Evolutionary conservation across 371 early-diverging fungal species (phyloP).

Genomic region (Rhizomucor pusillus): DNA sequence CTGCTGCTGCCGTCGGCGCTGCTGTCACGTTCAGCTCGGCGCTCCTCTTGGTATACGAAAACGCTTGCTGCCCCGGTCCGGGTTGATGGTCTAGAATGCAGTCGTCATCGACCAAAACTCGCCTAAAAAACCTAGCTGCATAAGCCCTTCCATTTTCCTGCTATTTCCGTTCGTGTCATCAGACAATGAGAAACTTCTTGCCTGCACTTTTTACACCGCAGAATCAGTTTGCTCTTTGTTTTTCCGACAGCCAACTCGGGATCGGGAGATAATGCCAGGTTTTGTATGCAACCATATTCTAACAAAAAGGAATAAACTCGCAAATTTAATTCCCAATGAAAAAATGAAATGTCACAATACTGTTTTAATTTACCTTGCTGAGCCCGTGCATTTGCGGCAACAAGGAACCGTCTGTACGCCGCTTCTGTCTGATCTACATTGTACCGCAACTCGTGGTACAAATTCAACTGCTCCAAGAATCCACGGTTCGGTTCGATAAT

Average conservation of each 20-base stretch:
- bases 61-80: conserved; percentile 71
- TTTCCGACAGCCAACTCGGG: conserved; percentile 43
- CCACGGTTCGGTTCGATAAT: conserved; percentile 48
- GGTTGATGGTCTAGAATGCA: conserved; percentile 70
- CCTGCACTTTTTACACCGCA: conserved; percentile 54
- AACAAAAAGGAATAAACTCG: conserved; percentile 2
- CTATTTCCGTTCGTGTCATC: neutral
- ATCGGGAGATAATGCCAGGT: conserved; percentile 49
- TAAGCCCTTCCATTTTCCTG: neutral
- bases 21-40: conserved; percentile 32
- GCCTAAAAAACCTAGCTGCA: conserved; percentile 30
- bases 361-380: conserved; percentile 40
- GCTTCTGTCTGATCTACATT: conserved; percentile 54
- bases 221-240: conserved; percentile 10
- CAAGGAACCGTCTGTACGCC: conserved; percentile 72
- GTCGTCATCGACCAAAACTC: conserved; percentile 55
- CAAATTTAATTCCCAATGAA: conserved; percentile 9
- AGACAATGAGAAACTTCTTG: conserved; percentile 3
- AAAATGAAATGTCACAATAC: neutral
- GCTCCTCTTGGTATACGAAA: conserved; percentile 71
- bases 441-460: conserved; percentile 51
- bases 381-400: conserved; percentile 54
- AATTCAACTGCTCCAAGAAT: conserved; percentile 34
- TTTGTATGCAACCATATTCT: conserved; percentile 48
- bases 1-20: conserved; percentile 10